Base-by-base conservation (phyloP, 768 basidiomycete genomes). In the Chalciporus pseudorubinellus region DNA sequence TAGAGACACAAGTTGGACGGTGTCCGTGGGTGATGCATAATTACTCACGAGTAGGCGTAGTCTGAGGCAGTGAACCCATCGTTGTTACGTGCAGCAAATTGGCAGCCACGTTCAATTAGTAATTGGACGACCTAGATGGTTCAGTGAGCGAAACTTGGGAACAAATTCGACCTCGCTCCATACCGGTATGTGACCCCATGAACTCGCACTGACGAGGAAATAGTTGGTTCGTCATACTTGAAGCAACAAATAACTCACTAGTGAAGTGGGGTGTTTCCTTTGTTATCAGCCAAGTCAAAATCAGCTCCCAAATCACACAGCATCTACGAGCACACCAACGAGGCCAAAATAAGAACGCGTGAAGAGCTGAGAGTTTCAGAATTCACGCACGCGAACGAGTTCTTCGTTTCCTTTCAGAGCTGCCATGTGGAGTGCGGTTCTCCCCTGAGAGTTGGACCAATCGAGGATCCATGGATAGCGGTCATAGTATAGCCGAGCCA, bases 201-300 rank as follows among this genome's bases (percentile, higher is more conserved):
- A 80, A 64, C 92, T 93, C 20, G 91, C 90, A 68, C 91, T 93
- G 58, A 26, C 50, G 53, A 43, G 20, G 44, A 24, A 41, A 45
- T 44, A 29, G 34, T 59, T 41, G 54, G 47, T 44, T 54, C 40
- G 39, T 24, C 43, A 39, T 44, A 36, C 10, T 46, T 40, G 40
- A 31, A 44, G 12, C 45, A 46, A 26, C 29, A 50, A 44, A 29
- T 4, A 28, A 74, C 90, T 71, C 65, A 95, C 92, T 94, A 94
- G 69, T 98, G 95, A 48, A 98, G 72, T 28, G 95, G 84, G 1
- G 92, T 91, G 61, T 97, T 95, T 41, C 95, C 95, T 71, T 88
- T 83, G 55, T 92, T 84, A 72, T 98, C 95, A 11, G 93, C 77
- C 45, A 98, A 71, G 70, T 97, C 89, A 58, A 87, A 78, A 70